phyloP scores from a whole-genome alignment of 129 eudicot genomes.

The Flaveria bidentis region DNA sequence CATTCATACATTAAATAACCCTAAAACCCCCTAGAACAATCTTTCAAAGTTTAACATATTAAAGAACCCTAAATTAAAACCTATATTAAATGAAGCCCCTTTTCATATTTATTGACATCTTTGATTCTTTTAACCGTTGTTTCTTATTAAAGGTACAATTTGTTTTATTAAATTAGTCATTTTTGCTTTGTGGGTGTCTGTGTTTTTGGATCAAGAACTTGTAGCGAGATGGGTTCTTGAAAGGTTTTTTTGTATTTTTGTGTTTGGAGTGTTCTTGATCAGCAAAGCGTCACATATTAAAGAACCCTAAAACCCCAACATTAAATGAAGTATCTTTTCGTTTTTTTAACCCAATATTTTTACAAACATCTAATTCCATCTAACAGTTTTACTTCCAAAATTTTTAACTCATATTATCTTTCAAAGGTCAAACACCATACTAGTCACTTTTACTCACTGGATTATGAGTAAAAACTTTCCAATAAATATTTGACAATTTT shows the following conservation, averaged over 20 bases:
- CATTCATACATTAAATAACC: slow-evolving; percentile 29
- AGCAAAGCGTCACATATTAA: background rate
- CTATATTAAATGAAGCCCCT: slow-evolving; percentile 24
- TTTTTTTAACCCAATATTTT: background rate
- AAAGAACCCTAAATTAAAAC: background rate
- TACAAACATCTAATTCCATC: no score
- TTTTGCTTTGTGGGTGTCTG: background rate
- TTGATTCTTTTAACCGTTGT: slow-evolving; percentile 17
- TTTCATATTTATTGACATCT: slow-evolving; percentile 22
- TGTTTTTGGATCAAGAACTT: slow-evolving; percentile 10
- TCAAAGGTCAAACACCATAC: no score
- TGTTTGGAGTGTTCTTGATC: no score
- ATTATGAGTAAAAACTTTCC: no score
- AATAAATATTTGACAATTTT: background rate
- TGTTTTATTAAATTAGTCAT: slow-evolving; percentile 5
- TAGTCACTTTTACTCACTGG: no score
- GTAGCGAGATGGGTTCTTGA: no score
- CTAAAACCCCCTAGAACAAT: background rate
- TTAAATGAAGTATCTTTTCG: slow-evolving; percentile 24
- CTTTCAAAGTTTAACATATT: background rate
- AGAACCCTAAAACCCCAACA: background rate
- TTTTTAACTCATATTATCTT: no score
- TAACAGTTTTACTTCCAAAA: no score
- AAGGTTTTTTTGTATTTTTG: no score
- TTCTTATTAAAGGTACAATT: slow-evolving; percentile 14